Evolutionary conservation across 306 rosid genomes (phyloP).

Genomic region (Sechiopsis laciniata): DNA sequence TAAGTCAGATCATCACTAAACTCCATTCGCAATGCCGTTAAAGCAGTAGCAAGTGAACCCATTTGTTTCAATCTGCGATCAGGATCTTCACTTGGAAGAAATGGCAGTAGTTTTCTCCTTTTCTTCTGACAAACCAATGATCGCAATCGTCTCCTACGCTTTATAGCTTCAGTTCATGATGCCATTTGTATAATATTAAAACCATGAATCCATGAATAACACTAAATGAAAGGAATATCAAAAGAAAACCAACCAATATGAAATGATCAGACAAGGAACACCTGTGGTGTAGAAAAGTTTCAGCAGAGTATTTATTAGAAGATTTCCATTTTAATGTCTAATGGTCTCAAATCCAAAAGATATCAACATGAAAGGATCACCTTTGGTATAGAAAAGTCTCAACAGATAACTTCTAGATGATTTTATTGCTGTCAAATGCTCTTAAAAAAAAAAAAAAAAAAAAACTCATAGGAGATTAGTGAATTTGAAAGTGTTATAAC

Average conservation of each 20-base stretch:
- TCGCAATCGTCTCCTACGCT: constrained; percentile 54
- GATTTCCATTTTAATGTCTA: not conserved
- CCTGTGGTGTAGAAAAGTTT: not conserved
- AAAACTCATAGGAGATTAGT: not conserved
- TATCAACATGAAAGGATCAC: constrained; percentile 3
- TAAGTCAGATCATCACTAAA: constrained; percentile 69
- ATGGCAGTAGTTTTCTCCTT: constrained; percentile 60
- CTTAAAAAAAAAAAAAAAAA: not conserved
- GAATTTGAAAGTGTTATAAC: not conserved
- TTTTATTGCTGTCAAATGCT: not conserved
- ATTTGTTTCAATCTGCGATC: constrained; percentile 61
- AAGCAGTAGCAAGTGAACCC: constrained; percentile 77
- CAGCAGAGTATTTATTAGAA: not conserved
- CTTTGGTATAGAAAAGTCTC: not conserved
- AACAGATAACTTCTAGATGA: not conserved
- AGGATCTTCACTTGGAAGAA: constrained; percentile 55
- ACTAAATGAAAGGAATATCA: not conserved
- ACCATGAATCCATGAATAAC: constrained; percentile 6
- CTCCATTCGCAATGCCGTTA: constrained; percentile 49
- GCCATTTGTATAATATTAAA: constrained; percentile 23
- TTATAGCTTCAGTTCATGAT: constrained; percentile 48
- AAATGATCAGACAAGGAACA: not conserved
- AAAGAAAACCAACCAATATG: constrained; percentile 10
- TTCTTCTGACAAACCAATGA: constrained; percentile 61
- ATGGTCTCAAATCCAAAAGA: not conserved